Percentiles rank a stretch among this genome's conserved stretches.
phyloP scores from a whole-genome alignment of 805 yeast genomes.

The Ogataea trehaloabstinens region DNA sequence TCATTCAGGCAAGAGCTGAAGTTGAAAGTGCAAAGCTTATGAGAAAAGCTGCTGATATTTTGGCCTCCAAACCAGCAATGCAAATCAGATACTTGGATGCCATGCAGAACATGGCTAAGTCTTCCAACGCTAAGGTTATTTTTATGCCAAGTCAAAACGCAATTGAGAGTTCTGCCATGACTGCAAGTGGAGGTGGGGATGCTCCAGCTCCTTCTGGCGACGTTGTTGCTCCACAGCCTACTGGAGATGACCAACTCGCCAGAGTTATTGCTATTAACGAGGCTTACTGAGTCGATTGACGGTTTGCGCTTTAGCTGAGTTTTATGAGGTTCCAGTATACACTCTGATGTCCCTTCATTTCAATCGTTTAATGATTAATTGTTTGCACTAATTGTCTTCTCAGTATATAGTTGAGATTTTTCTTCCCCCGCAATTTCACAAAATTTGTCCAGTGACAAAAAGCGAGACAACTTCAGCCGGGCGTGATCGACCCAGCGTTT shows the following conservation, averaged over 20 bases:
- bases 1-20: constrained; percentile 72
- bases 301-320: background rate
- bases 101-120: constrained; percentile 69
- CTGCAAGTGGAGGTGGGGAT: constrained; percentile 11
- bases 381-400: too few relatives aligned
- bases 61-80: constrained; percentile 74
- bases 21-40: constrained; percentile 72
- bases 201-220: constrained; percentile 6
- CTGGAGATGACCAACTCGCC: constrained; percentile 7
- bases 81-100: constrained; percentile 77
- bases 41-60: constrained; percentile 77
- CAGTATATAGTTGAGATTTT: too few relatives aligned
- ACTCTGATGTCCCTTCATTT: too few relatives aligned
- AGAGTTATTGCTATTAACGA: constrained; percentile 13
- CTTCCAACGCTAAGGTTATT: constrained; percentile 63
- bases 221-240: background rate
- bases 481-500: too few relatives aligned
- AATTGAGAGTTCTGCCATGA: constrained; percentile 29
- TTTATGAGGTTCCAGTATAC: too few relatives aligned
- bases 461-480: too few relatives aligned
- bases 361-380: too few relatives aligned
- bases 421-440: too few relatives aligned
- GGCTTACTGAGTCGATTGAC: constrained; percentile 4
- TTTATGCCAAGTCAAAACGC: constrained; percentile 61
- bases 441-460: too few relatives aligned